phyloP scores from a whole-genome alignment of 495 filamentous ascomycete species.

The Neurospora tetrasperma region DNA sequence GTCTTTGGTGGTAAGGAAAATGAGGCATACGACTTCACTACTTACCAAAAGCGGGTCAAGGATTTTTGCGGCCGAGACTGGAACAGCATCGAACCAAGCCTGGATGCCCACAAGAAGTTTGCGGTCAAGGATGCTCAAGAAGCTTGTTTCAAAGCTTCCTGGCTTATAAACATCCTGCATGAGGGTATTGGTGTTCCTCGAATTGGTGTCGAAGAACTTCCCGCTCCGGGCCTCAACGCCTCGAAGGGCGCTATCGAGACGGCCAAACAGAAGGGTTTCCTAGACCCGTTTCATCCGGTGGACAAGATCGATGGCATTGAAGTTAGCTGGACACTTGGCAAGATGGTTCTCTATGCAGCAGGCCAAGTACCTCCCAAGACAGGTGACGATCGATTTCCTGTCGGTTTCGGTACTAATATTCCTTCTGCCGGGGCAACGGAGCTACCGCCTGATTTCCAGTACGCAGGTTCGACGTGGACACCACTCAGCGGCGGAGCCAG shows the following conservation, averaged over 20 bases:
- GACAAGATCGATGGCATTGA: constrained; percentile 87
- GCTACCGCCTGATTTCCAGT: constrained; percentile 72
- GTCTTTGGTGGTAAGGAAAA: constrained; percentile 78
- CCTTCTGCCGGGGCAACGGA: constrained; percentile 17
- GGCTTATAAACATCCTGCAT: constrained; percentile 93
- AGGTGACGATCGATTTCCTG: constrained; percentile 49
- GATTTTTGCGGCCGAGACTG: constrained; percentile 81
- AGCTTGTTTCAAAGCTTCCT: constrained; percentile 95
- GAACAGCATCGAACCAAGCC: constrained; percentile 55
- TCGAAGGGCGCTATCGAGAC: constrained; percentile 63
- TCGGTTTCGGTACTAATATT: constrained; percentile 84
- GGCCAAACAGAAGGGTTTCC: constrained; percentile 67
- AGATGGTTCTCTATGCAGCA: constrained; percentile 94
- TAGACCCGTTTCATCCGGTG: constrained; percentile 85
- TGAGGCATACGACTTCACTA: constrained; percentile 81
- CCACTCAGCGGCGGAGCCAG: constrained; percentile 28
- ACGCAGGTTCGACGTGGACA: constrained; percentile 56
- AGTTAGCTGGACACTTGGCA: constrained; percentile 97
- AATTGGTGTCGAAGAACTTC: constrained; percentile 60
- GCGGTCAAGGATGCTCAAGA: constrained; percentile 64
- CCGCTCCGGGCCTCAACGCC: constrained; percentile 47
- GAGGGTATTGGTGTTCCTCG: constrained; percentile 91
- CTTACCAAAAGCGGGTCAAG: constrained; percentile 76
- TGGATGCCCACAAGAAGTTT: constrained; percentile 43
- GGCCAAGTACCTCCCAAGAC: constrained; percentile 65